Percentiles rank a stretch among this genome's conserved stretches.
Conservation (phyloP, 441 rosid species). For the Gossypium davidsonii region DNA sequence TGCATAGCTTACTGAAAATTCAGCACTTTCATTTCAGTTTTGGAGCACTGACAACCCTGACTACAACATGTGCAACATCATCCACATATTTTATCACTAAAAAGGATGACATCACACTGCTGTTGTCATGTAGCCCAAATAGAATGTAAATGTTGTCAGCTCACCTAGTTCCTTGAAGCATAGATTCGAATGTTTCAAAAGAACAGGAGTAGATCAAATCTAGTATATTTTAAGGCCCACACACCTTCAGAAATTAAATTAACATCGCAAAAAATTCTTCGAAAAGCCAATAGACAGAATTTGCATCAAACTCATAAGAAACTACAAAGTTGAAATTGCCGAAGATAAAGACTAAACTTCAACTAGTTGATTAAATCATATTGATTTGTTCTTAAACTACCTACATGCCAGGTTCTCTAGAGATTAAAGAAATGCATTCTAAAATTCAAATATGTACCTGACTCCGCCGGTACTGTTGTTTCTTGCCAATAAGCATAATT, state of each 20-base stretch:
- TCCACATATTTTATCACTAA: background rate
- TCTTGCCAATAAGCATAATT: constrained; percentile 74
- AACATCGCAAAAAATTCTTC: background rate
- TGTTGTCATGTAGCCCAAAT: background rate
- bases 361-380: background rate
- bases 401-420: background rate
- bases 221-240: background rate
- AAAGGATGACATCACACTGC: background rate
- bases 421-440: background rate
- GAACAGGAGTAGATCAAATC: background rate
- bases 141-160: background rate
- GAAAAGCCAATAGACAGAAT: background rate
- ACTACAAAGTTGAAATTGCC: background rate
- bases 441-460: constrained; percentile 51
- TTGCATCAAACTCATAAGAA: constrained; percentile 2
- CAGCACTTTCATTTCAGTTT: background rate
- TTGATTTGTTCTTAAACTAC: background rate
- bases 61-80: background rate
- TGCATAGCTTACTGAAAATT: background rate
- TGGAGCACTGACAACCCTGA: background rate
- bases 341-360: background rate
- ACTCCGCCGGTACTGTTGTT: constrained; percentile 45
- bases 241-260: background rate
- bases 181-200: background rate
- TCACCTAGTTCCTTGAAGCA: background rate